Percentiles rank a stretch among this genome's conserved stretches.
These are phyloP conservation scores for Lactifluus rugatus DNA, from an alignment of 768 basidiomycete genomes.

Conservation along the genomic window DNA sequence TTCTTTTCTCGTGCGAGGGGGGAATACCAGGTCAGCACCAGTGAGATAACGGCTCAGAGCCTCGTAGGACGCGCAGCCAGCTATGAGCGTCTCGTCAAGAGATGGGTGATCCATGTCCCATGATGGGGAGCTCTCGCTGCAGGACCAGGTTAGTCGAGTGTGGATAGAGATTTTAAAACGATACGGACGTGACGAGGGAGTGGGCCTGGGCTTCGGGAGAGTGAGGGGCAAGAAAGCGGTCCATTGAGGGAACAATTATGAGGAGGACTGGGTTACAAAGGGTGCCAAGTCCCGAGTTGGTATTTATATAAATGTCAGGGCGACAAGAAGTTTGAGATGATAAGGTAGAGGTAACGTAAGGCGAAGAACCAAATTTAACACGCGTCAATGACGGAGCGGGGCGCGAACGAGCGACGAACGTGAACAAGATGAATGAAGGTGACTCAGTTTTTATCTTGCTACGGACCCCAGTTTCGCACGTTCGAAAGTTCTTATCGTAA, in stretches of 20 bases:
- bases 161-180: not conserved
- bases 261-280: not conserved
- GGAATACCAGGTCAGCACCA: constrained; percentile 61
- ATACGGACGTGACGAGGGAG: constrained; percentile 51
- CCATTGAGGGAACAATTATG: constrained; percentile 33
- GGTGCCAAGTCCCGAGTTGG: not conserved
- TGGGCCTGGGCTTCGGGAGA: constrained; percentile 68
- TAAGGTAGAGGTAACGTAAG: not conserved
- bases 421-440: not conserved
- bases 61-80: constrained; percentile 71
- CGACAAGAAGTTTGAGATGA: not conserved
- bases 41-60: constrained; percentile 66
- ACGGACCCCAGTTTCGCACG: constrained; percentile 15
- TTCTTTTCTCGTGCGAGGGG: constrained; percentile 54
- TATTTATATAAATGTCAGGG: not conserved
- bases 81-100: constrained; percentile 63
- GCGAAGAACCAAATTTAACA: not conserved
- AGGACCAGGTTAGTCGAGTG: constrained; percentile 11
- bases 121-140: constrained; percentile 53
- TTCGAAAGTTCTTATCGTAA: not conserved
- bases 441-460: constrained; percentile 9
- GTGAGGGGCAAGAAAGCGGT: constrained; percentile 63
- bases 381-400: constrained; percentile 1
- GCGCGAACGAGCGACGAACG: constrained; percentile 14
- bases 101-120: constrained; percentile 67